phyloP scores from a whole-genome alignment of 805 yeast genomes.

The Lachancea dasiensis region DNA sequence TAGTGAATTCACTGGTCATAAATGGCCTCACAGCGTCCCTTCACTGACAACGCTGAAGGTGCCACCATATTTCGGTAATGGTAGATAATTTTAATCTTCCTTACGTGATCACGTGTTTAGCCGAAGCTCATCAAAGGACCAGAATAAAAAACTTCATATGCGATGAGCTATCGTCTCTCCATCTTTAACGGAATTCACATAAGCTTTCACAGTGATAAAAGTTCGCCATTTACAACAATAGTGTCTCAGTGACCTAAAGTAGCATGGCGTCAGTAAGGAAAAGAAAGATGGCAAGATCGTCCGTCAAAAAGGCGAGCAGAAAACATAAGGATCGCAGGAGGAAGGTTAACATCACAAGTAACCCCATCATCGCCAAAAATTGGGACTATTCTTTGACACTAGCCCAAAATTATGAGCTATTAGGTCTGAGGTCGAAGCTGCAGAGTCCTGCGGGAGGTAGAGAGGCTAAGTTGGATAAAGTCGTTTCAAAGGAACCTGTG shows the following conservation, averaged over 20 bases:
- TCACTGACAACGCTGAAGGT: no score
- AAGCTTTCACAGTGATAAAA: no score
- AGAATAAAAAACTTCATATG: no score
- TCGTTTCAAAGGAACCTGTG: slow-evolving; percentile 34
- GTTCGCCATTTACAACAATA: no score
- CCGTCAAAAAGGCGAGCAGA: slow-evolving; percentile 64
- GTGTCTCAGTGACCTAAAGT: not conserved
- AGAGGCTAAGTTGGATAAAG: slow-evolving; percentile 47
- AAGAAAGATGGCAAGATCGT: slow-evolving; percentile 74
- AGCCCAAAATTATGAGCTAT: slow-evolving; percentile 75
- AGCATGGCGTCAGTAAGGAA: slow-evolving; percentile 70
- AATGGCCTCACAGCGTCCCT: no score
- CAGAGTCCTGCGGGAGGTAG: slow-evolving; percentile 73
- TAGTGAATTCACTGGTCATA: no score
- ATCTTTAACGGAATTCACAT: no score
- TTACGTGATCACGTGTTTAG: no score
- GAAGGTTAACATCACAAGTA: slow-evolving; percentile 57
- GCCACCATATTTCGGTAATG: no score
- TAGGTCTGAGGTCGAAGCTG: slow-evolving; percentile 69
- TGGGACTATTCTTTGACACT: slow-evolving; percentile 85
- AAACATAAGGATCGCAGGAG: slow-evolving; percentile 64
- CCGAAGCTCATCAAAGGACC: no score
- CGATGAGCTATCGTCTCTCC: no score
- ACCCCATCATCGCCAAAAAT: slow-evolving; percentile 78
- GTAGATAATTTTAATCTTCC: no score